Evolutionary conservation across 805 yeast species (phyloP), one percentile per base, ranked within the genome.

Genomic region (Barnettozyma vustinii): DNA sequence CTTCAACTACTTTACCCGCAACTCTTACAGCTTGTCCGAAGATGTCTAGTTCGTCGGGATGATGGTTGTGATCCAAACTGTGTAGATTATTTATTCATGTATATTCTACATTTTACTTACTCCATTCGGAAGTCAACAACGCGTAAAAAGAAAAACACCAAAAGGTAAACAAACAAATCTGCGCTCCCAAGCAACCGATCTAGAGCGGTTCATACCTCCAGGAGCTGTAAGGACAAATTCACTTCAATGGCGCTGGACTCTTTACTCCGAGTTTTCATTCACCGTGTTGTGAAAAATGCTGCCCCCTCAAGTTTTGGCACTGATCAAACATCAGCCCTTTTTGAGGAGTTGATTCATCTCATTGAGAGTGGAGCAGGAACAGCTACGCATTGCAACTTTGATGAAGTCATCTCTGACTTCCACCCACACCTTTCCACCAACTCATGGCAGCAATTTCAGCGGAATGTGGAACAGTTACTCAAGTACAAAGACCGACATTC

Each of bases 1-100:
- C 5, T 58, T 66, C 21, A 76, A 73, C 42, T 73, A 71, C 49
- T 79, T 77, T 56, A 64, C 69, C 16, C 56, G 64, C 32, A 75
- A 70, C 51, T 60, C 71, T 16, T 75, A 72, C 42, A 66, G 61
- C 42, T 39, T 47, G 1, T 18, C 56, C 1, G 21, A 33, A 13
- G 45, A 49, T 15, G 27, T 27, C 15, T 45, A 30, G 37, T 36
- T 16, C 16, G 2, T 4, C 9, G 4, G 7, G 33, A 30, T 30
- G 16, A 15, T 27, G 9, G 16, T 4, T 30, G 4, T 13, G 16
- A 15, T 30, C n/a, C 16, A 30, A 30, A 30, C 8, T 16, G 21
- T 36, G 21, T 19, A 19, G 39, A 36, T 4, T 18, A 18, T 5
- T 9, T 6, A 19, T 18, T 35, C 13, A 5, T 36, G 39, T 16